These are phyloP conservation scores for Sphagnum fallax DNA, from an alignment of 228 moss, liverwort and hornwort genomes.

Conservation along the genomic window DNA sequence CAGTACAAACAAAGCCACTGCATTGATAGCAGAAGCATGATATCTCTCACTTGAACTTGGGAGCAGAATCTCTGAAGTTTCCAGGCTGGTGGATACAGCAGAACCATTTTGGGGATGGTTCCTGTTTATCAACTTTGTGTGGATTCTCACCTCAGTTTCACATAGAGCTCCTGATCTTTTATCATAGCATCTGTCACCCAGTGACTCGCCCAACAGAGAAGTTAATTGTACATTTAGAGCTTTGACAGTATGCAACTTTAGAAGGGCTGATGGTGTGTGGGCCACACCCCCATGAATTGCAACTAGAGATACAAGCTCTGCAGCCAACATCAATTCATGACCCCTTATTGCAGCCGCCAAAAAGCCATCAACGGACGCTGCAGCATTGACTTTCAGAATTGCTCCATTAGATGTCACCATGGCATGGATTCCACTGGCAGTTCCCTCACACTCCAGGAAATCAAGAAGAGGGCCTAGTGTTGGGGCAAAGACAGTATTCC, in stretches of 20 bases:
- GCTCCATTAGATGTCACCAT: slow-evolving; percentile 53
- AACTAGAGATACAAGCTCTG: slow-evolving; percentile 57
- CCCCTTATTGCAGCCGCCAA: slow-evolving; percentile 50
- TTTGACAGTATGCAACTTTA: slow-evolving; percentile 66
- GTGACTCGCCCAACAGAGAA: slow-evolving; percentile 3
- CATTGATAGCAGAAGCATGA: neutral
- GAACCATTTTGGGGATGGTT: neutral
- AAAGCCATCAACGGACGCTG: slow-evolving; percentile 53
- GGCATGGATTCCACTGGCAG: slow-evolving; percentile 33
- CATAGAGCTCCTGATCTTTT: too few relatives aligned
- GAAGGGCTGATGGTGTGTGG: slow-evolving; percentile 62
- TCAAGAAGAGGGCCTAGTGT: slow-evolving; percentile 69
- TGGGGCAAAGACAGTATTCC: slow-evolving; percentile 76
- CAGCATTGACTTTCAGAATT: slow-evolving; percentile 59
- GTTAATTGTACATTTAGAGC: slow-evolving; percentile 57
- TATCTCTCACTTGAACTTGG: neutral
- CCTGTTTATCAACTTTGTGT: neutral
- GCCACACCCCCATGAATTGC: slow-evolving; percentile 64
- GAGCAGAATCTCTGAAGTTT: neutral
- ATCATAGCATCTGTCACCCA: neutral
- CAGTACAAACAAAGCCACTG: slow-evolving; percentile 24
- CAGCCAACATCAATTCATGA: slow-evolving; percentile 42
- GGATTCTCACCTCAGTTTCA: neutral
- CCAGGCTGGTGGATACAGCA: neutral
- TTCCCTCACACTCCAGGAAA: slow-evolving; percentile 67